phyloP scores from a whole-genome alignment of 2,329 filamentous ascomycete species.

The Botrytis deweyae region DNA sequence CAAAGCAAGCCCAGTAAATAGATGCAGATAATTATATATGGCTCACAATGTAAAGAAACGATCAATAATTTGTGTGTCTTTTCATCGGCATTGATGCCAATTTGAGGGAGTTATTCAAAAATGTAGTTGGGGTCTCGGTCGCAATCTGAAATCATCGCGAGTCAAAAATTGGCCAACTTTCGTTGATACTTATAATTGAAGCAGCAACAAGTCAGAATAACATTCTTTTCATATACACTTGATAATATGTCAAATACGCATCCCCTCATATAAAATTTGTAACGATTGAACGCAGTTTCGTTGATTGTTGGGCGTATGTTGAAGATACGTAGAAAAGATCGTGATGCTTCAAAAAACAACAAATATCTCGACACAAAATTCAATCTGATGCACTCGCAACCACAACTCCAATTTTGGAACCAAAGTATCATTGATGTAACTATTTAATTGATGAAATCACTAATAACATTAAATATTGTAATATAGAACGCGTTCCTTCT shows the following conservation, averaged over 20 bases:
- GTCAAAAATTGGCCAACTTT: slow-evolving; percentile 17
- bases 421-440: neutral
- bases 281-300: neutral
- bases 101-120: neutral
- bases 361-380: neutral
- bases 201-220: neutral
- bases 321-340: slow-evolving; percentile 15
- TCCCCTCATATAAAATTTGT: neutral
- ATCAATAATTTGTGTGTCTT: neutral
- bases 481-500: neutral
- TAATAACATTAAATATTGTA: neutral
- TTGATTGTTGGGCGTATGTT: neutral
- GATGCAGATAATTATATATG: neutral
- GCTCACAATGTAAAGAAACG: neutral
- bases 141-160: slow-evolving; percentile 14
- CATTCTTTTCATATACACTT: neutral
- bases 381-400: slow-evolving; percentile 17
- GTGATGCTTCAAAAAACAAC: slow-evolving; percentile 17
- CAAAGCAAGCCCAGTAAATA: neutral
- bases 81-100: neutral
- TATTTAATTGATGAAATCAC: slow-evolving; percentile 12
- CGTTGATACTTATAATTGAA: neutral
- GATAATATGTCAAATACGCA: slow-evolving; percentile 17
- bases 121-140: slow-evolving; percentile 11
- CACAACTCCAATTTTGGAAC: neutral